phyloP scores from a whole-genome alignment of 768 basidiomycete genomes.

The Lentinula guzmanii region DNA sequence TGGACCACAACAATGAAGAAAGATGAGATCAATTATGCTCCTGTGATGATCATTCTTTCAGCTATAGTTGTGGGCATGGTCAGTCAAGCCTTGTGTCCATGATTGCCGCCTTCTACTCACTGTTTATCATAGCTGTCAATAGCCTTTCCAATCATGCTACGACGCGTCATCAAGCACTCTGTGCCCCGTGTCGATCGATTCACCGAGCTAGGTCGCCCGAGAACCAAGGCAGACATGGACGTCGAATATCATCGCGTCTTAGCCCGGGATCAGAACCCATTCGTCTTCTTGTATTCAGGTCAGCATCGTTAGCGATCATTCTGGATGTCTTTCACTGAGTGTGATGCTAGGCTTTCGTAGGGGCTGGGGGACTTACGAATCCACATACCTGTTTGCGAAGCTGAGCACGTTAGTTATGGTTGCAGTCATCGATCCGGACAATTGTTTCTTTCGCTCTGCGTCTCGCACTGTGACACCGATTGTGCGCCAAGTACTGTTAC shows the following conservation, averaged over 20 bases:
- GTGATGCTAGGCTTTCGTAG: conserved; percentile 53
- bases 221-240: conserved; percentile 54
- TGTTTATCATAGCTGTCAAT: conserved; percentile 45
- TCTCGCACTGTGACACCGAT: conserved; percentile 46
- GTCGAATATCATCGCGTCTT: conserved; percentile 66
- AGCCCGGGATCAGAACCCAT: conserved; percentile 57
- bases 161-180: conserved; percentile 45
- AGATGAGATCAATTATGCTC: conserved; percentile 66
- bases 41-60: conserved; percentile 53
- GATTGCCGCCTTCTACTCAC: neutral
- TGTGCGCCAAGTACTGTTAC: conserved; percentile 55
- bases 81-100: conserved; percentile 17
- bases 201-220: conserved; percentile 63
- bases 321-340: neutral
- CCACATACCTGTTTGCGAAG: conserved; percentile 64
- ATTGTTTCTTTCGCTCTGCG: conserved; percentile 62
- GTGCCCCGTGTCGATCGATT: conserved; percentile 61
- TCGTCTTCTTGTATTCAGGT: conserved; percentile 69
- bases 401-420: conserved; percentile 60
- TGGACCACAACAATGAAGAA: conserved; percentile 75
- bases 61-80: conserved; percentile 45
- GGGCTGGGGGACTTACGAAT: conserved; percentile 61
- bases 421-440: conserved; percentile 62
- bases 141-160: conserved; percentile 66
- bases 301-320: conserved; percentile 11